phyloP scores from a whole-genome alignment of 2,329 filamentous ascomycete species.

The Colletotrichum gloeosporioides region DNA sequence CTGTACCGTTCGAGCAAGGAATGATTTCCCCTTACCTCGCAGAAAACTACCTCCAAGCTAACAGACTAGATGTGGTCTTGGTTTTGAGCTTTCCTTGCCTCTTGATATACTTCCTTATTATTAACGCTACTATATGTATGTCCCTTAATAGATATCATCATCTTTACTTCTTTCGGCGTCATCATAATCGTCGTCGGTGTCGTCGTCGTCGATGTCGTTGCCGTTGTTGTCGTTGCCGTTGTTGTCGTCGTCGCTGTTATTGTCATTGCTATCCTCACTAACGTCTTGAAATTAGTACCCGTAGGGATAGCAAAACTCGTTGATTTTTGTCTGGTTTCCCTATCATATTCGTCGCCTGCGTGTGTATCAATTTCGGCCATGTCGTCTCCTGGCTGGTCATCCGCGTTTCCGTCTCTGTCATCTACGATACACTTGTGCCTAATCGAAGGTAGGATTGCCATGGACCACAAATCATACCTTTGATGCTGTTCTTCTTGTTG shows the following conservation, averaged over 20 bases:
- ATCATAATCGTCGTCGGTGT: background rate
- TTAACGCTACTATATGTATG: background rate
- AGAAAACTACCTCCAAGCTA: too few species aligned
- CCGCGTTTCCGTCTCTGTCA: rapidly evolving
- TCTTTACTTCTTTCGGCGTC: background rate
- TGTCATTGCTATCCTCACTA: background rate
- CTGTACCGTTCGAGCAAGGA: rapidly evolving
- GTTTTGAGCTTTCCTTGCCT: rapidly evolving
- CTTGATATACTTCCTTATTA: background rate
- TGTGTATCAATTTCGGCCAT: too few species aligned
- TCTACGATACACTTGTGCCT: background rate
- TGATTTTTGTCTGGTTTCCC: too few species aligned
- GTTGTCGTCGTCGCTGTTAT: background rate
- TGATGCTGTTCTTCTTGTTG: rapidly evolving
- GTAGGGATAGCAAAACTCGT: too few species aligned
- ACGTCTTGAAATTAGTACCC: rapidly evolving
- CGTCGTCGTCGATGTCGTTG: background rate
- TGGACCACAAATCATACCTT: too few species aligned
- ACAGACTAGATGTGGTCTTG: rapidly evolving
- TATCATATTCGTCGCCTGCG: too few species aligned
- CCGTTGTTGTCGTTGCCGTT: background rate
- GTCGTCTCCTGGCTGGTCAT: rapidly evolving
- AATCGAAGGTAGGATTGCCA: background rate
- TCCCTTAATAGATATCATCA: background rate
- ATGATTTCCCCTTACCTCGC: rapidly evolving